phyloP scores from a whole-genome alignment of 1,284 basidiomycete genomes.

The Pseudomicrostroma phylloplanum region DNA sequence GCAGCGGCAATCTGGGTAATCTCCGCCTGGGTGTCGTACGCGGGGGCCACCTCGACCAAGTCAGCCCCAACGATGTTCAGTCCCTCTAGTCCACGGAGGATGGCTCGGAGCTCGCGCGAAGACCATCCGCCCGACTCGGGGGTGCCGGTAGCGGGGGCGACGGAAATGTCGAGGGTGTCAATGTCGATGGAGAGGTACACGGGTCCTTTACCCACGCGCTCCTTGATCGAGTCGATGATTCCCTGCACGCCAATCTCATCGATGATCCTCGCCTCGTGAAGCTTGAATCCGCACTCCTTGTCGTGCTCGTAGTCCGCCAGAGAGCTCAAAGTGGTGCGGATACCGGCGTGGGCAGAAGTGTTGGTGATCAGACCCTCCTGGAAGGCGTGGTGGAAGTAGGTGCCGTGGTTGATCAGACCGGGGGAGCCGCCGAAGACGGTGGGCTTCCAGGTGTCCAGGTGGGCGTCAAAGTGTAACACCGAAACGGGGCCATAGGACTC shows the following conservation, averaged over 20 bases:
- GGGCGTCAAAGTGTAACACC: slow-evolving; percentile 73
- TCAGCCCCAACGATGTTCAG: slow-evolving; percentile 65
- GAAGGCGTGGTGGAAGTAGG: slow-evolving; percentile 58
- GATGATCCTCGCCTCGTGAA: slow-evolving; percentile 52
- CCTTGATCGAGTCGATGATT: slow-evolving; percentile 53
- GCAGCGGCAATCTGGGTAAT: slow-evolving; percentile 67
- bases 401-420: slow-evolving; percentile 43
- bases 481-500: slow-evolving; percentile 64
- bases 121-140: slow-evolving; percentile 77
- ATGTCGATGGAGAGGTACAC: slow-evolving; percentile 61
- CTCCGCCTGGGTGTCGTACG: slow-evolving; percentile 69
- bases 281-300: slow-evolving; percentile 52
- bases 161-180: slow-evolving; percentile 69
- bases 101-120: slow-evolving; percentile 70
- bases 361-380: slow-evolving; percentile 68
- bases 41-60: slow-evolving; percentile 72
- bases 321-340: slow-evolving; percentile 62
- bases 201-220: slow-evolving; percentile 63
- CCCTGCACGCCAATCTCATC: slow-evolving; percentile 53
- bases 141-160: slow-evolving; percentile 75
- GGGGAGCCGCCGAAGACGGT: slow-evolving; percentile 16
- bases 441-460: slow-evolving; percentile 62
- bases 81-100: slow-evolving; percentile 67
- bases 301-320: slow-evolving; percentile 40
- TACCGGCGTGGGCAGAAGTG: slow-evolving; percentile 57